Base-by-base conservation (phyloP, 129 eudicot species). In the Deinandra increscens region DNA sequence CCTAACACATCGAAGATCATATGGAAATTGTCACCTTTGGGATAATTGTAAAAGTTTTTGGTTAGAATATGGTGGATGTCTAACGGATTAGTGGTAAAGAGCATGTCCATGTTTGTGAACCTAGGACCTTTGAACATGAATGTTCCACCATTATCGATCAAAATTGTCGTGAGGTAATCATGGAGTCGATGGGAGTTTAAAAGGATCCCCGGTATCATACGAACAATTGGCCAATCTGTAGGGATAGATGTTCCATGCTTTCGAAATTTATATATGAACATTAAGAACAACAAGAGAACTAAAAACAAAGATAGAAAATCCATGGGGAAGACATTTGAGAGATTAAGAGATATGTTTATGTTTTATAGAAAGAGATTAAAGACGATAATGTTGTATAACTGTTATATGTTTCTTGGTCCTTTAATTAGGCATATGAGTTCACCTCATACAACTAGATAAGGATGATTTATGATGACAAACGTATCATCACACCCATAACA, bases 1-100 rank as follows among this genome's bases (percentile, higher is more conserved):
- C 86, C 90, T 0, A 85, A 58, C 12, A 79, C 5, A 15, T 82
- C 82, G 43, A 85, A 85, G 5, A 79, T 72, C 53, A 54, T 69
- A 9, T 50, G 3, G 80, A n/a, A n/a, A n/a, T n/a, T n/a, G n/a
- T n/a, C n/a, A n/a, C n/a, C n/a, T n/a, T n/a, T n/a, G n/a, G n/a
- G 84, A 41, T 70, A 84, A 48, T 59, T 78, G 2, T 7, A 2
- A 33, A 66, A 45, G 58, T 66, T 66, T 29, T 66, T 66, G 71
- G 54, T 66, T 15, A 66, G 33, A 11, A 84, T 58, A n/a, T 84
- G 63, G 34, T 80, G 74, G 8, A 80, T 60, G 42, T 84, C 74
- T 2, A 60, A 44, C n/a, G 85, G 84, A 59, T 84, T 60, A n/a
- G 78, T 48, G 6, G 88, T 84, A 36, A 84, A 31, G 31, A 84